Conservation (phyloP, 805 yeast genomes). For the Pichia rugopelliculosa region DNA sequence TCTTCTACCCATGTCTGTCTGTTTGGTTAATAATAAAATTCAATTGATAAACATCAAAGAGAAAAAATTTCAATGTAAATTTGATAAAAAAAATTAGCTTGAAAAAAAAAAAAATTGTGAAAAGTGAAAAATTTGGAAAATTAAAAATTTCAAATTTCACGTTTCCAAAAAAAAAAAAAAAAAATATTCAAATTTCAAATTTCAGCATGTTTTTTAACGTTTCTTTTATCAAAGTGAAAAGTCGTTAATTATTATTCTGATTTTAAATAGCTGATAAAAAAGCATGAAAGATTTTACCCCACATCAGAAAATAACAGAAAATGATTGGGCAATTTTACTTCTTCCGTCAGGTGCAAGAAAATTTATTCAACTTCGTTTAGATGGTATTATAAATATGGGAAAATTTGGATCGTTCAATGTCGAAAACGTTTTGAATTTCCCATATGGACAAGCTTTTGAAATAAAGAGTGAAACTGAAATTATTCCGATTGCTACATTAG, state of each 20-base stretch:
- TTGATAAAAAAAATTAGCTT: neutral
- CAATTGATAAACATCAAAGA: too few relatives aligned
- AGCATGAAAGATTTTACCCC: conserved; percentile 13
- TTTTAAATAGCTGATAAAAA: neutral
- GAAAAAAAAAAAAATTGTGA: neutral
- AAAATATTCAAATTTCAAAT: neutral
- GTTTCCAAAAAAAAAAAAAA: neutral
- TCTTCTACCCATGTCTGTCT: conserved; percentile 75
- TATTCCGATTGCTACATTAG: conserved; percentile 36
- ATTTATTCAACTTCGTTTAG: conserved; percentile 57
- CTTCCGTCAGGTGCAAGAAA: conserved; percentile 79
- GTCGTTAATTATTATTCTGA: too few relatives aligned
- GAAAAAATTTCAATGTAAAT: neutral
- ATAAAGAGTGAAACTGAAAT: conserved; percentile 51
- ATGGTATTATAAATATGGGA: conserved; percentile 65
- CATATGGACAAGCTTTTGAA: conserved; percentile 87
- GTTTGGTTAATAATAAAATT: neutral
- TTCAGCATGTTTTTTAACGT: neutral
- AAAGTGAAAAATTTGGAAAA: neutral
- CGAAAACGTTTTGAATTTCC: conserved; percentile 67
- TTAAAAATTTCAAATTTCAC: neutral
- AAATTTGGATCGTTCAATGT: conserved; percentile 85
- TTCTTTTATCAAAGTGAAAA: too few relatives aligned
- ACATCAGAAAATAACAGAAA: conserved; percentile 32
- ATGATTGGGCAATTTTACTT: conserved; percentile 55